Evolutionary conservation across 116 monocot species (phyloP).

Genomic region (Cymodocea nodosa): DNA sequence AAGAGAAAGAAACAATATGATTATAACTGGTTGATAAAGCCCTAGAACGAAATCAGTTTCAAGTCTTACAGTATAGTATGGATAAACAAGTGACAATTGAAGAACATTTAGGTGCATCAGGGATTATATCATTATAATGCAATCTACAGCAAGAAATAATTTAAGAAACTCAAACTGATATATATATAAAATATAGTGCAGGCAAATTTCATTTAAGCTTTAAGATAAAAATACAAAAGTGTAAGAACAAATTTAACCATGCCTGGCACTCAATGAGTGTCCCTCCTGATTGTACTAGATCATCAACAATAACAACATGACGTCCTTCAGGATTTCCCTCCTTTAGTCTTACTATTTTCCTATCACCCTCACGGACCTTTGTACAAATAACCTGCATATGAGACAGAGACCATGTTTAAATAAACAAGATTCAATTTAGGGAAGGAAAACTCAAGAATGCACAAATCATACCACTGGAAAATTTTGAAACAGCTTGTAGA

Average conservation of each 20-base stretch:
- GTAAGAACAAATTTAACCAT: conserved; percentile 6
- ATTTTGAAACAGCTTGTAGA: conserved; percentile 69
- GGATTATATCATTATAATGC: no score
- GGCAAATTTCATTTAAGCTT: not conserved
- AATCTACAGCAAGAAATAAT: no score
- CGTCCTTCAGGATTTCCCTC: conserved; percentile 67
- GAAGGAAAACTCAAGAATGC: not conserved
- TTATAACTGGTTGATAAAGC: no score
- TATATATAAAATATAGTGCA: no score
- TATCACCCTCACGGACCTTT: conserved; percentile 89
- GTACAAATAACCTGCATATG: conserved; percentile 58
- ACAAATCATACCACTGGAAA: conserved; percentile 59
- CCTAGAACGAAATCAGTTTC: no score
- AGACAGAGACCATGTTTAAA: not conserved
- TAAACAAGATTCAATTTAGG: not conserved
- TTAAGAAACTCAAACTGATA: no score
- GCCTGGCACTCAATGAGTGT: conserved; percentile 96
- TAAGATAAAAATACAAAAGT: not conserved
- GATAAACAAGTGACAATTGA: no score
- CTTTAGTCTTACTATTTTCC: conserved; percentile 75
- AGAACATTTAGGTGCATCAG: no score
- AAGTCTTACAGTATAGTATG: no score
- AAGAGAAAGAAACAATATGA: no score
- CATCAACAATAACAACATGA: conserved; percentile 94
- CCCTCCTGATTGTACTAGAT: conserved; percentile 90